These are phyloP conservation scores for Mucor indicus DNA, from an alignment of 371 early-diverging fungal species.

Conservation along the genomic window DNA sequence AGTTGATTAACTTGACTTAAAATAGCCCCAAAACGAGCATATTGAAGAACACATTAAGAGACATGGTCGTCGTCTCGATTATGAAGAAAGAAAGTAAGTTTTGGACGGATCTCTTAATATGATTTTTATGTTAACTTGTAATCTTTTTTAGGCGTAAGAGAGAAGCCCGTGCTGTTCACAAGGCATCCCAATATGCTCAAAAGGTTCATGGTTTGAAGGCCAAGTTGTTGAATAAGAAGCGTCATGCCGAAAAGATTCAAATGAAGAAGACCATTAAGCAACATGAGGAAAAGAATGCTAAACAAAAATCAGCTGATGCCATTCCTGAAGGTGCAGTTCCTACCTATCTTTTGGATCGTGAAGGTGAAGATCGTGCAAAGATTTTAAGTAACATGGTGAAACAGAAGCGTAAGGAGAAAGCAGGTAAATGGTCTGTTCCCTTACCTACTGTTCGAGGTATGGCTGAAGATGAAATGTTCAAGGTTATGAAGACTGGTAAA, in stretches of 20 bases:
- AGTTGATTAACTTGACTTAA: too few species aligned
- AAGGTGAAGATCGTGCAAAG: constrained; percentile 95
- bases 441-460: constrained; percentile 98
- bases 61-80: constrained; percentile 97
- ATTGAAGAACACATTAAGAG: constrained; percentile 99
- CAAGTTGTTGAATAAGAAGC: constrained; percentile 98
- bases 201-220: constrained; percentile 99
- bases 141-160: constrained; percentile 80
- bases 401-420: constrained; percentile 99
- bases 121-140: background rate
- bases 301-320: constrained; percentile 85
- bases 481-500: constrained; percentile 97
- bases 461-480: constrained; percentile 99
- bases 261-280: constrained; percentile 99
- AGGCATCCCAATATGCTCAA: constrained; percentile 88
- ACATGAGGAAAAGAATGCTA: constrained; percentile 95
- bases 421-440: constrained; percentile 98
- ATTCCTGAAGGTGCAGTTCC: constrained; percentile 97
- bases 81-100: constrained; percentile 92
- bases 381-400: constrained; percentile 99
- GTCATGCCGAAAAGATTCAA: constrained; percentile 99
- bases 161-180: constrained; percentile 94
- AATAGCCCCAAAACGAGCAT: constrained; percentile 99
- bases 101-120: background rate
- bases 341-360: constrained; percentile 98